Evolutionary conservation across 768 basidiomycete genomes (phyloP).

Genomic region (Xerocomellus intermedius): DNA sequence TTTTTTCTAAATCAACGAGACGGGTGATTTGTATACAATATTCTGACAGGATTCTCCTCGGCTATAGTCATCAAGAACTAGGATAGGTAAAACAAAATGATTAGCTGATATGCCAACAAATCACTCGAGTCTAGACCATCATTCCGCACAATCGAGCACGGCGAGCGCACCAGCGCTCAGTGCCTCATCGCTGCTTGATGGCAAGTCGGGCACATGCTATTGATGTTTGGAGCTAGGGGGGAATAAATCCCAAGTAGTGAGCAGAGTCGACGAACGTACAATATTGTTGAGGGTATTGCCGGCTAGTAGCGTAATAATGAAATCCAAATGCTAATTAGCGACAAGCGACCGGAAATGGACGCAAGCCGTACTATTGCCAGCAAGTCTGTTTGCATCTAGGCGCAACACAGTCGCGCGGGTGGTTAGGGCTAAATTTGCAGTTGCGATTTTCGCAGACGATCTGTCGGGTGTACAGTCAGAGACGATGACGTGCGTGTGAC

Average conservation of each 20-base stretch:
- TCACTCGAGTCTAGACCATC: conserved; percentile 12
- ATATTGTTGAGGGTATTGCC: conserved; percentile 46
- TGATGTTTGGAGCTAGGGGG: conserved; percentile 41
- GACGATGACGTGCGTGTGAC: not conserved
- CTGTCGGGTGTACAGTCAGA: conserved; percentile 32
- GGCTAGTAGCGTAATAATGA: conserved; percentile 29
- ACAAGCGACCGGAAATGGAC: conserved; percentile 8
- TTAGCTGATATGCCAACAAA: conserved; percentile 20
- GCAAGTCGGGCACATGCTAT: conserved; percentile 43
- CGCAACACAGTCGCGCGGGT: conserved; percentile 42
- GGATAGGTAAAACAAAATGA: conserved; percentile 20
- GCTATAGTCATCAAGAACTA: conserved; percentile 31
- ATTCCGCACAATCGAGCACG: conserved; percentile 1
- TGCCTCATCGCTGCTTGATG: conserved; percentile 26
- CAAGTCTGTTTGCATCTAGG: conserved; percentile 45
- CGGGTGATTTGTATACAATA: conserved; percentile 16
- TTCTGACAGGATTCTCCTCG: conserved; percentile 21
- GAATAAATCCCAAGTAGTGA: not conserved
- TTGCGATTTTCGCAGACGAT: conserved; percentile 42
- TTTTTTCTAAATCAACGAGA: conserved; percentile 1
- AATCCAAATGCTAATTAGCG: conserved; percentile 1
- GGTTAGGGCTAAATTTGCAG: conserved; percentile 57
- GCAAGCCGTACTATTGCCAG: conserved; percentile 45
- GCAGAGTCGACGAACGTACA: conserved; percentile 30
- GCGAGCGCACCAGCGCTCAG: conserved; percentile 13